Evolutionary conservation across 75 land plant genomes (phyloP).

Genomic region (Isoetes taiwanensis): DNA sequence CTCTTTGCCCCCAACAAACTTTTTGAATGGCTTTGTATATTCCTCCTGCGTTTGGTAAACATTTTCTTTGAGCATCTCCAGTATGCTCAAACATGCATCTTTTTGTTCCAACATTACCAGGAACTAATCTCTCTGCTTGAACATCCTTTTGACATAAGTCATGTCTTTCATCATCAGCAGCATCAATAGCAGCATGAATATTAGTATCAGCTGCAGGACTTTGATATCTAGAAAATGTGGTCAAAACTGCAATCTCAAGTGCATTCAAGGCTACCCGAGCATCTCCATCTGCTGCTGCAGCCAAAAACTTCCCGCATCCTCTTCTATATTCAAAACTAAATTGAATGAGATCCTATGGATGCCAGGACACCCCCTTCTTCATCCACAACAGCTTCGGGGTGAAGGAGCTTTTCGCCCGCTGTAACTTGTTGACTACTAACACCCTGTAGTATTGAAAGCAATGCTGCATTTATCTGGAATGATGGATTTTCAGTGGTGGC

Average conservation of each 20-base stretch:
- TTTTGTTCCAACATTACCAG: not conserved
- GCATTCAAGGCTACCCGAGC: slow-evolving; percentile 83
- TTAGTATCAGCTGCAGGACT: too few species aligned
- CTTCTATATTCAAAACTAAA: slow-evolving; percentile 25
- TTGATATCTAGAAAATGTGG: too few species aligned
- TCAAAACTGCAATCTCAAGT: slow-evolving; percentile 54
- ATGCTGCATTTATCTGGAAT: slow-evolving; percentile 74
- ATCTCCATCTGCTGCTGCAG: slow-evolving; percentile 74
- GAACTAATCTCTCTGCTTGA: too few species aligned
- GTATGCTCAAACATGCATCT: not conserved
- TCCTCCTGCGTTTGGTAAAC: slow-evolving; percentile 15
- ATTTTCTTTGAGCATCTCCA: slow-evolving; percentile 8
- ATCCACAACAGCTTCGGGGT: slow-evolving; percentile 39
- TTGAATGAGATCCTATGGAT: slow-evolving; percentile 14
- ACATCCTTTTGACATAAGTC: too few species aligned
- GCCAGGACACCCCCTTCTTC: slow-evolving; percentile 36
- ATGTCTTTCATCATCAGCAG: too few species aligned
- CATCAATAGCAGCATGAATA: too few species aligned
- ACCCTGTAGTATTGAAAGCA: slow-evolving; percentile 75
- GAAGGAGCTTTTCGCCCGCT: slow-evolving; percentile 29
- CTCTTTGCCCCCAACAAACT: slow-evolving; percentile 27
- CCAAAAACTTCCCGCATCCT: slow-evolving; percentile 54
- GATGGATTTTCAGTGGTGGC: slow-evolving; percentile 97
- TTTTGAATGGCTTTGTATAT: slow-evolving; percentile 24
- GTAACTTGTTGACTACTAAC: slow-evolving; percentile 45